phyloP scores from a whole-genome alignment of 1,284 basidiomycete species.

The Rhodotorula glutinis region DNA sequence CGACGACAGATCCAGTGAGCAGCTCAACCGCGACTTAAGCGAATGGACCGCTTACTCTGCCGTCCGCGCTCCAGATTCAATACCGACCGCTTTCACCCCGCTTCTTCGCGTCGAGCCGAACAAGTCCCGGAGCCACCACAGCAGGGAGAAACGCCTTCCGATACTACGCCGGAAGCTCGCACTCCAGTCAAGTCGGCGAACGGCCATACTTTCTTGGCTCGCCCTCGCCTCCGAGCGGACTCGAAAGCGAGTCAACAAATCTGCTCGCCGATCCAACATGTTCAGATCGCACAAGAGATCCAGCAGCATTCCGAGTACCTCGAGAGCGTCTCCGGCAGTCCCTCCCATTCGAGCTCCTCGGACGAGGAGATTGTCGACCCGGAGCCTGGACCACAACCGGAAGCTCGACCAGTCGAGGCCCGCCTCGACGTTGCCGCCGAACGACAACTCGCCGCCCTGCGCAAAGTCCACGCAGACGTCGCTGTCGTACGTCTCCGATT shows the following conservation, averaged over 20 bases:
- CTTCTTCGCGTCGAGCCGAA: too few species aligned
- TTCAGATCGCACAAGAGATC: conserved; percentile 3
- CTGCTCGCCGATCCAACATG: neutral
- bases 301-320: neutral
- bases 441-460: conserved; percentile 17
- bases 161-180: too few species aligned
- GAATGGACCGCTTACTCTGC: neutral
- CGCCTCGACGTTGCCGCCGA: too few species aligned
- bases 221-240: too few species aligned
- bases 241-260: too few species aligned
- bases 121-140: neutral
- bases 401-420: too few species aligned
- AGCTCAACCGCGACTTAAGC: fast-evolving
- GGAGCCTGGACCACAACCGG: too few species aligned
- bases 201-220: too few species aligned
- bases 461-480: conserved; percentile 19
- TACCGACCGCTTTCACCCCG: conserved; percentile 4
- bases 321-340: neutral
- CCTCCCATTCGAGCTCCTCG: neutral
- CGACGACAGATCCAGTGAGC: conserved; percentile 17
- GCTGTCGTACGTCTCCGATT: conserved; percentile 6
- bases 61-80: conserved; percentile 2
- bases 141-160: neutral
- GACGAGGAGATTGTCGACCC: neutral
- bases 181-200: too few species aligned